Percentiles rank a stretch among this genome's conserved stretches.
These are phyloP conservation scores for Neurospora sp. DNA, from an alignment of 2,329 filamentous ascomycete species.

Conservation along the genomic window DNA sequence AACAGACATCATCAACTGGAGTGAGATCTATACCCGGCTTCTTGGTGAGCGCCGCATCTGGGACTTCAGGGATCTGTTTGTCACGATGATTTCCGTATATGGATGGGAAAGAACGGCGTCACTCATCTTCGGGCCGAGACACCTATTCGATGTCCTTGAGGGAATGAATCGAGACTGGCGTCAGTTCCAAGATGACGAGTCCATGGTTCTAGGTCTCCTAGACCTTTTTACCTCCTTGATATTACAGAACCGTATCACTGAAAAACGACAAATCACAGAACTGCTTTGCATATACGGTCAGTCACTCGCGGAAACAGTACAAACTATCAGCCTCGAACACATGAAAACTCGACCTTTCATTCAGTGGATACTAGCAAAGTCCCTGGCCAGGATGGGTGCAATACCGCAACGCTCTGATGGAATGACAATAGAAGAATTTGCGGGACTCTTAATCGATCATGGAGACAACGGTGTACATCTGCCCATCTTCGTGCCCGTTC, in stretches of 20 bases:
- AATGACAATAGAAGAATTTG: neutral
- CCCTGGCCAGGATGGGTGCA: constrained; percentile 2
- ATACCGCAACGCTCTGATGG: neutral
- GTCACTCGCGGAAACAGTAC: neutral
- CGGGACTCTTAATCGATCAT: constrained; percentile 1
- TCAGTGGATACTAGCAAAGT: constrained; percentile 10
- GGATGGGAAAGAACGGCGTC: constrained; percentile 1
- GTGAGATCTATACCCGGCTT: constrained; percentile 6
- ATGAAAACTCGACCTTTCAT: constrained; percentile 12
- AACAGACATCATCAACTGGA: constrained; percentile 3
- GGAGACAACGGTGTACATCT: constrained; percentile 1
- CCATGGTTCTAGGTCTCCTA: constrained; percentile 7
- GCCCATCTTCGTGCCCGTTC: constrained; percentile 10
- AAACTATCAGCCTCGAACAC: constrained; percentile 1
- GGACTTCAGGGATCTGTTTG: constrained; percentile 13
- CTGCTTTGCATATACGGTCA: constrained; percentile 1
- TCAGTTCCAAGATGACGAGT: constrained; percentile 6
- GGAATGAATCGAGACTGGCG: constrained; percentile 8
- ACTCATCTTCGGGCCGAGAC: constrained; percentile 1
- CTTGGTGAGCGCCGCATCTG: constrained; percentile 8
- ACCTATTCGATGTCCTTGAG: neutral
- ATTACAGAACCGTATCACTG: neutral
- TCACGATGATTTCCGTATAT: constrained; percentile 1
- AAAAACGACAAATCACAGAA: neutral
- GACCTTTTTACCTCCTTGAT: constrained; percentile 10